phyloP scores from a whole-genome alignment of 2,329 filamentous ascomycete genomes.

The Paramyrothecium sp. region DNA sequence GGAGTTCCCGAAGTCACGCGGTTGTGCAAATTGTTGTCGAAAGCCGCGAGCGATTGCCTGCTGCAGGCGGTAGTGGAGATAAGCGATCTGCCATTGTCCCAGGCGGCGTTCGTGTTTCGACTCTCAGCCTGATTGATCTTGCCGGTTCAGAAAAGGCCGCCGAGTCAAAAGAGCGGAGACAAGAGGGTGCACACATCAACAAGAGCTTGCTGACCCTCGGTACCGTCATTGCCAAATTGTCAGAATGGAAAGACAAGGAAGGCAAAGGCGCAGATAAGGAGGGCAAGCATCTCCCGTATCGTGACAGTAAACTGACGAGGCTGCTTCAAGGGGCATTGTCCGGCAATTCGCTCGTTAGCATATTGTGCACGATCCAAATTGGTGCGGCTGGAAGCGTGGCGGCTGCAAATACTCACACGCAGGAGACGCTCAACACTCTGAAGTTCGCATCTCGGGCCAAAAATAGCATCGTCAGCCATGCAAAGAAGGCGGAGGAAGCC shows the following conservation, averaged over 20 bases:
- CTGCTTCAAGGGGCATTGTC: conserved; percentile 89
- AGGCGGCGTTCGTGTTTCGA: conserved; percentile 92
- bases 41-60: conserved; percentile 80
- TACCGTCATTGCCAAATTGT: conserved; percentile 91
- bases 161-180: conserved; percentile 88
- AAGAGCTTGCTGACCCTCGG: conserved; percentile 94
- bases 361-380: conserved; percentile 93
- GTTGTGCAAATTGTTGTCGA: conserved; percentile 99
- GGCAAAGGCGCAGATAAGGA: conserved; percentile 74
- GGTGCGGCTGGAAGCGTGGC: conserved; percentile 73
- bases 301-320: conserved; percentile 95
- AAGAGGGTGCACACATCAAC: conserved; percentile 97
- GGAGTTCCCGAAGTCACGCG: conserved; percentile 95
- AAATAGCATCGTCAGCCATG: conserved; percentile 97
- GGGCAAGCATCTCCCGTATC: conserved; percentile 89
- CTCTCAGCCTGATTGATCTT: conserved; percentile 90
- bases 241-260: conserved; percentile 82
- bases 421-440: conserved; percentile 90
- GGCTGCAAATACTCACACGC: conserved; percentile 70
- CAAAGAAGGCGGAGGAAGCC: conserved; percentile 91
- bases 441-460: conserved; percentile 97
- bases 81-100: conserved; percentile 72
- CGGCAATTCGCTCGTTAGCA: conserved; percentile 92
- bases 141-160: conserved; percentile 95
- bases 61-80: conserved; percentile 32